Base-by-base conservation (phyloP, 768 basidiomycete species). In the Vararia minispora region DNA sequence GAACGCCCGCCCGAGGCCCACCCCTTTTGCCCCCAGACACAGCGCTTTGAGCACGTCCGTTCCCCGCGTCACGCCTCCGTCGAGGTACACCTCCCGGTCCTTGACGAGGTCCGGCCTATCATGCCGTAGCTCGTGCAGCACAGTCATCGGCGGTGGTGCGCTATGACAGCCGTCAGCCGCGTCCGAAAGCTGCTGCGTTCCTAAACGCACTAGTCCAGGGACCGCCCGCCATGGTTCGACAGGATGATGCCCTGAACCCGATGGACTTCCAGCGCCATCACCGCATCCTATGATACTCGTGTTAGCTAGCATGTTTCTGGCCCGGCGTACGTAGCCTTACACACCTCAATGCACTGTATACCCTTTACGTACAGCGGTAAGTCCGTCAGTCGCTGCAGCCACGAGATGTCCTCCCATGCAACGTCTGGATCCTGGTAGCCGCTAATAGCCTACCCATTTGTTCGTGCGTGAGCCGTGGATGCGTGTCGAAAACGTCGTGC, bases 41-140 rank as follows among this genome's bases (percentile, higher is more conserved):
- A 70, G 52, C 1, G 68, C 68, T 45, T 69, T 70, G 43, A 70
- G 55, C 23, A 68, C 66, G 47, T 69, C 67, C 24, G 65, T 68
- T 2, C 68, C 68, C 35, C 68, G 49, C 20, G 65, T 46, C 14
- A 68, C 56, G 4, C 68, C 68, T 12, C 68, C 67, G 41, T 71
- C 69, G 33, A 69, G 58, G 50, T 63, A 65, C 13, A 71, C 56
- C 40, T 63, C 63, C 22, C 59, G 52, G 22, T 46, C 49, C 24
- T 48, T 42, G n/a, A 67, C 38, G 11, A 68, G 48, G 43, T 66
- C 61, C 1, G 68, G 67, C 40, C 64, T 56, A 25, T 49, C 41
- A 43, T 64, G 58, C 39, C 57, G 58, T 44, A 69, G 50, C 48
- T 69, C 68, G 34, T 64, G 52, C 11, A 69, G 54, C n/a, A 66